Base-by-base conservation (phyloP, 2,329 filamentous ascomycete species). In the Aspergillus luchuensis region DNA sequence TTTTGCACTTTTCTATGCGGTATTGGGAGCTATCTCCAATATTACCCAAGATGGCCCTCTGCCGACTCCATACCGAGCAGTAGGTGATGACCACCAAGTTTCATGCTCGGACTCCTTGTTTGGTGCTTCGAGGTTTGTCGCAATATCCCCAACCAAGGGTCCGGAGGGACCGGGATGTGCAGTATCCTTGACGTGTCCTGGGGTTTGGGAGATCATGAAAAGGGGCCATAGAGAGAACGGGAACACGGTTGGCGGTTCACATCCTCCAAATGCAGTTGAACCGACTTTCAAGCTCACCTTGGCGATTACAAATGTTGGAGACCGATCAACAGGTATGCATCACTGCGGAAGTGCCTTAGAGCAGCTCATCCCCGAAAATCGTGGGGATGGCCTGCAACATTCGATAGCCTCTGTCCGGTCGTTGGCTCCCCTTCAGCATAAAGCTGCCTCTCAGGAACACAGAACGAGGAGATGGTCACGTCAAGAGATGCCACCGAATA, bases 201-300 rank as follows among this genome's bases (percentile, higher is more conserved):
- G 21, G 39, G 3, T 30, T 4, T 36, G 8, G 23, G 17, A 30
- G 15, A 23, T 23, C 7, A 19, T 13, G n/a, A 8, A 7, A 25
- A 11, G 23, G 23, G 30, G 15, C 33, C 1, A 30, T 21, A 45
- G 8, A 28, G 5, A 28, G n/a, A 30, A 17, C 19, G 5, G 19
- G 13, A 43, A 28, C 8, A 55, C 10, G 10, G 5, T 3, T 11
- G 11, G 6, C 25, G 25, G 19, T 28, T 21, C 39, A 33, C 47
- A 11, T 50, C n/a, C 5, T 50, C 7, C 39, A 8, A 45, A 36
- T 17, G 39, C 21, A 30, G 52, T 15, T 45, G 21, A 56, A 10
- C 39, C 53, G 21, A 39, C 10, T n/a, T 15, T 56, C 4, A 56
- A 33, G n/a, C 53, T 56, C 53, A 56, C 39, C 15, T 21, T 56